phyloP scores from a whole-genome alignment of 495 filamentous ascomycete species.

The Aspergillus indologenus region DNA sequence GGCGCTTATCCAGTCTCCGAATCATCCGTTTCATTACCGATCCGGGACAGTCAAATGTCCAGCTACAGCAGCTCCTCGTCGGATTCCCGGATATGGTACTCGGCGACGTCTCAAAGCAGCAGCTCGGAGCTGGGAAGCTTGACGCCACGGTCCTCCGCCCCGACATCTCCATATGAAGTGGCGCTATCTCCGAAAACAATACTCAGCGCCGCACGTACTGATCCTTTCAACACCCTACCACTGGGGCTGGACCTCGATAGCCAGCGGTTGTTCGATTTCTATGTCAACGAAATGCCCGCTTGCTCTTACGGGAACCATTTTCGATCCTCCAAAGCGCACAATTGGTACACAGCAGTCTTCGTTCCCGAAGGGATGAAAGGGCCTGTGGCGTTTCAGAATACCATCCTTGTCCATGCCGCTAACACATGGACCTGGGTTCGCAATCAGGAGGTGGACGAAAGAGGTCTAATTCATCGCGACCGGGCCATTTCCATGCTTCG shows the following conservation, averaged over 20 bases:
- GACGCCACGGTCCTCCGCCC: constrained; percentile 17
- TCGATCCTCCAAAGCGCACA: constrained; percentile 33
- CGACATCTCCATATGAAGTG: constrained; percentile 19
- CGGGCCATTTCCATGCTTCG: constrained; percentile 34
- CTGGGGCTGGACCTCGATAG: constrained; percentile 30
- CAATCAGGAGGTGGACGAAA: constrained; percentile 27
- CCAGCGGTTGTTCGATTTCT: constrained; percentile 38
- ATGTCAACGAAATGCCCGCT: constrained; percentile 39
- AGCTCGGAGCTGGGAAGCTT: constrained; percentile 14
- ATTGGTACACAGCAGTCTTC: constrained; percentile 39
- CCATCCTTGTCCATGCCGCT: constrained; percentile 37
- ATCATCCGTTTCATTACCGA: not conserved
- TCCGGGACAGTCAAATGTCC: not conserved
- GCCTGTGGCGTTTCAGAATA: constrained; percentile 37
- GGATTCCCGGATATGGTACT: not conserved
- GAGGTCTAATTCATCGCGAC: constrained; percentile 30
- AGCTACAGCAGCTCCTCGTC: not conserved
- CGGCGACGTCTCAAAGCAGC: constrained; percentile 7
- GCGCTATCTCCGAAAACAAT: constrained; percentile 31
- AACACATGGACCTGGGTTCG: constrained; percentile 40
- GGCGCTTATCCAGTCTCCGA: not conserved
- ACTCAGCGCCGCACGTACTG: constrained; percentile 36
- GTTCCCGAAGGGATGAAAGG: constrained; percentile 41
- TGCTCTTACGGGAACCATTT: constrained; percentile 38
- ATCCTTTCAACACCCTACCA: constrained; percentile 38